Evolutionary conservation across 306 rosid species (phyloP).

Genomic region (Benincasa hispida): DNA sequence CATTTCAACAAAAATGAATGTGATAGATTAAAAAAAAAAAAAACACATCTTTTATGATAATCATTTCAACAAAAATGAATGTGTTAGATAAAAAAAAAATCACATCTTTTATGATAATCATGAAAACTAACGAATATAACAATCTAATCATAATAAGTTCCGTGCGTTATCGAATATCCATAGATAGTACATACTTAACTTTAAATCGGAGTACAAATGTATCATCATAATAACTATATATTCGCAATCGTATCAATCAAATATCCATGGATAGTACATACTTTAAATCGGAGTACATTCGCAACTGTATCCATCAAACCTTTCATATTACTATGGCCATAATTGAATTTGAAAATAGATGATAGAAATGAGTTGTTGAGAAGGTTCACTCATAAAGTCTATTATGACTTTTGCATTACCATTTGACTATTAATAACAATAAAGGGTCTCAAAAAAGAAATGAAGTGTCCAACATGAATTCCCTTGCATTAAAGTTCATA

Average conservation of each 20-base stretch:
- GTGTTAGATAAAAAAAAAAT: too few relatives aligned
- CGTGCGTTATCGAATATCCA: background rate
- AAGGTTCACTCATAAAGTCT: background rate
- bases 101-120: too few relatives aligned
- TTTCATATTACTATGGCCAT: background rate
- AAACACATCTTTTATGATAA: too few relatives aligned
- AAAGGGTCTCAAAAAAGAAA: background rate
- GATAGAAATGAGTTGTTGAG: background rate
- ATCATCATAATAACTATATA: too few relatives aligned
- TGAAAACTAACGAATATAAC: background rate
- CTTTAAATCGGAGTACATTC: background rate
- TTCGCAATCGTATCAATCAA: background rate
- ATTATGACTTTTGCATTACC: background rate
- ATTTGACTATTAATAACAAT: background rate
- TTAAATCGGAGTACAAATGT: background rate
- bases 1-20: background rate
- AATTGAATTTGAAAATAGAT: background rate
- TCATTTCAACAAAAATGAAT: too few relatives aligned
- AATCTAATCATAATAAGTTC: background rate
- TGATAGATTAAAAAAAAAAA: too few relatives aligned
- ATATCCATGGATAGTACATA: background rate
- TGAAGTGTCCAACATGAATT: background rate
- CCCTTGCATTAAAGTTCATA: background rate
- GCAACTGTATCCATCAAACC: background rate
- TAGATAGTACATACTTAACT: background rate